phyloP scores from a whole-genome alignment of 352 stramenopile species.

The Phytophthora sansomeana region DNA sequence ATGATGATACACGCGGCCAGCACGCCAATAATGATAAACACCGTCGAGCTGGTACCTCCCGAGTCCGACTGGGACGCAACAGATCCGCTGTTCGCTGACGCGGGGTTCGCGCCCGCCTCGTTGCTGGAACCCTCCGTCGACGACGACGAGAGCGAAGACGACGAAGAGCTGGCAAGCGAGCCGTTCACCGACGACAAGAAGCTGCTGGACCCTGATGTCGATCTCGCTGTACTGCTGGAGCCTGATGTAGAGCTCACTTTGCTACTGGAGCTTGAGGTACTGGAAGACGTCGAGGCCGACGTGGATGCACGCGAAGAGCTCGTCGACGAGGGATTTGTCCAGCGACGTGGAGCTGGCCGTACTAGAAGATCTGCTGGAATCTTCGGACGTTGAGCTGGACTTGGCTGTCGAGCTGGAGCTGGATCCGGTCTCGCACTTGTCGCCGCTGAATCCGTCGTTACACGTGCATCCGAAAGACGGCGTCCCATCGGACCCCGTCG shows the following conservation, averaged over 20 bases:
- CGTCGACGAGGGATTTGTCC: slow-evolving; percentile 1
- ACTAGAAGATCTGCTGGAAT: neutral
- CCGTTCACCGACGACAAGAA: slow-evolving; percentile 30
- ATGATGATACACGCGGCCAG: slow-evolving; percentile 72
- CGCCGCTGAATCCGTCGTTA: slow-evolving; percentile 74
- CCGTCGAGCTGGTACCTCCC: slow-evolving; percentile 50
- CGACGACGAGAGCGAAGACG: slow-evolving; percentile 17
- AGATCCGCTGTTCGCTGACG: slow-evolving; percentile 28
- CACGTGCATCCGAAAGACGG: slow-evolving; percentile 71
- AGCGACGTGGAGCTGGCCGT: neutral
- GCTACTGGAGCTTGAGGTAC: slow-evolving; percentile 4
- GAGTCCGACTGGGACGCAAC: slow-evolving; percentile 39
- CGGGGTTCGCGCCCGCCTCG: slow-evolving; percentile 19
- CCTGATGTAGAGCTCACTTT: slow-evolving; percentile 13
- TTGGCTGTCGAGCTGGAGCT: slow-evolving; percentile 17
- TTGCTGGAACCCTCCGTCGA: slow-evolving; percentile 17
- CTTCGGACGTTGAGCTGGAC: slow-evolving; percentile 11
- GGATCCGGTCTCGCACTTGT: slow-evolving; percentile 50
- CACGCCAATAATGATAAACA: slow-evolving; percentile 76
- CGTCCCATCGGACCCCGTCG: slow-evolving; percentile 23
- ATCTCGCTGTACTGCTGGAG: slow-evolving; percentile 20
- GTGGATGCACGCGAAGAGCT: slow-evolving; percentile 1
- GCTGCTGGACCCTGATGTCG: slow-evolving; percentile 14
- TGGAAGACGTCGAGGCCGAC: slow-evolving; percentile 4
- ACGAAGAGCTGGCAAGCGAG: slow-evolving; percentile 26